phyloP scores from a whole-genome alignment of 208 protist species.

The Acanthamoeba comandoni region DNA sequence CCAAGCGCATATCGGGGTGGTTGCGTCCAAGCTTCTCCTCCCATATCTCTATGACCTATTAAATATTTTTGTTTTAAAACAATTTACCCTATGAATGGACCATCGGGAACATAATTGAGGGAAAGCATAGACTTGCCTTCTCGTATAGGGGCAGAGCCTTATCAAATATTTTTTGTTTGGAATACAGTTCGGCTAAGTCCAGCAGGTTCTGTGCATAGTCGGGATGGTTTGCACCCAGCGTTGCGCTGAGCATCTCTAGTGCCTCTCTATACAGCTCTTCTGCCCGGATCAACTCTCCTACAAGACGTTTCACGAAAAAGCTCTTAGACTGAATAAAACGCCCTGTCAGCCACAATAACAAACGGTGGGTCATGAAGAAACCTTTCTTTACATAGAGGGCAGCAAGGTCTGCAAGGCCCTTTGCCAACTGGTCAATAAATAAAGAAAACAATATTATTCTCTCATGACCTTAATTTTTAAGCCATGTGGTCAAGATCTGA shows the following conservation, averaged over 20 bases:
- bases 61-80: too few relatives aligned
- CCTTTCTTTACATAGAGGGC: constrained; percentile 59
- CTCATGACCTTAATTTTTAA: too few relatives aligned
- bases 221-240: constrained; percentile 56
- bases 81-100: too few relatives aligned
- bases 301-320: too few relatives aligned
- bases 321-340: too few relatives aligned
- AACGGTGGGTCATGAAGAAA: background rate
- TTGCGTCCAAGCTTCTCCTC: constrained; percentile 73
- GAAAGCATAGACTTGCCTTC: background rate
- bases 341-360: too few relatives aligned
- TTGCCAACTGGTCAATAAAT: constrained; percentile 33
- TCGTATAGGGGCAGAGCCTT: constrained; percentile 67
- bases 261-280: constrained; percentile 65
- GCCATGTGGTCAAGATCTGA: too few relatives aligned
- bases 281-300: background rate
- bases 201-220: constrained; percentile 73
- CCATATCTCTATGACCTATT: constrained; percentile 73
- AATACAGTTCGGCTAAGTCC: constrained; percentile 71
- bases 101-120: too few relatives aligned
- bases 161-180: constrained; percentile 56
- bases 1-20: constrained; percentile 51
- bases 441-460: background rate
- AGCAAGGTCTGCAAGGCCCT: constrained; percentile 55
- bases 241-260: constrained; percentile 48